Evolutionary conservation across 1,139 yeast species (phyloP).

Genomic region (Protomyces gravidus): DNA sequence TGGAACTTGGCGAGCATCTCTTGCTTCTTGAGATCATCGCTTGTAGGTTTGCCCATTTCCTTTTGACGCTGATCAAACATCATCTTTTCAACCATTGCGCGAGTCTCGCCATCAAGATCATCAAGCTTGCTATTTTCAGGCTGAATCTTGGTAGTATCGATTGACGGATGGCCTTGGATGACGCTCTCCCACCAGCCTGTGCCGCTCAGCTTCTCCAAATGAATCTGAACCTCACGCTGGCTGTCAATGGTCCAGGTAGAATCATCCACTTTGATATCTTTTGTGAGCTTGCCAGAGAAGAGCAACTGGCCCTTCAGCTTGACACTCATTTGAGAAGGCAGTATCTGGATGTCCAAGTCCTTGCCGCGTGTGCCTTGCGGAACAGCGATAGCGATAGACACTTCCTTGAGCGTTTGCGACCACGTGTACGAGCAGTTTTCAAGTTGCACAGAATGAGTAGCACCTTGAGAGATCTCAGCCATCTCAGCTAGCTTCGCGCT

Average conservation of each 20-base stretch:
- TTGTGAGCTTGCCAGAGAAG: constrained; percentile 42
- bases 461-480: constrained; percentile 1
- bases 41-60: constrained; percentile 42
- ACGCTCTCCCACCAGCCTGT: constrained; percentile 51
- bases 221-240: constrained; percentile 41
- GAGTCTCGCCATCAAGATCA: constrained; percentile 46
- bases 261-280: constrained; percentile 40
- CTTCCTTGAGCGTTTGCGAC: constrained; percentile 46
- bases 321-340: constrained; percentile 37
- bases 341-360: constrained; percentile 39
- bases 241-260: constrained; percentile 48
- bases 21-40: constrained; percentile 43
- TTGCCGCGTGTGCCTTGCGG: constrained; percentile 43
- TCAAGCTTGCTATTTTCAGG: constrained; percentile 45
- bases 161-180: constrained; percentile 45
- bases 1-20: constrained; percentile 44
- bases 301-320: constrained; percentile 36
- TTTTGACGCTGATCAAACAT: constrained; percentile 48
- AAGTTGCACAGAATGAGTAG: constrained; percentile 3
- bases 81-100: constrained; percentile 49
- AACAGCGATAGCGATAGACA: constrained; percentile 42
- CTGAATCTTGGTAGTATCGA: constrained; percentile 44
- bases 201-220: constrained; percentile 43
- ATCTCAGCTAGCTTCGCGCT: no score
- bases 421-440: constrained; percentile 40